A percentile compares a stretch with the other conserved stretches of the same genome.
Evolutionary conservation across 75 land plant species (phyloP).

Genomic region (Cryptomeria japonica): DNA sequence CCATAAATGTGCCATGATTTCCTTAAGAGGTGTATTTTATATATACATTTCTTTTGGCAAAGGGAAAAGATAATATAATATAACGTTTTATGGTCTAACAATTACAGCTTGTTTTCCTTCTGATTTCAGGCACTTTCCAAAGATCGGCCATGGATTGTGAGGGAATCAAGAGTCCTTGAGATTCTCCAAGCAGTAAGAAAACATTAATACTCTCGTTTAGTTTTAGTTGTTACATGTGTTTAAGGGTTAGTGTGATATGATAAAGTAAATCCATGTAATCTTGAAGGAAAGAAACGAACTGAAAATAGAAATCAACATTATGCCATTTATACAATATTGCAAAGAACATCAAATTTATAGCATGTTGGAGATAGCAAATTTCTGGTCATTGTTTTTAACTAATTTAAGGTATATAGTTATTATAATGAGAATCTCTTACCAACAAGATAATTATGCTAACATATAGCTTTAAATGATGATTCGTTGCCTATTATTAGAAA

Average conservation of each 20-base stretch:
- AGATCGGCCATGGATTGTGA: slow-evolving; percentile 28
- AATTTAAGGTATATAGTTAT: background rate
- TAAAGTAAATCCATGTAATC: background rate
- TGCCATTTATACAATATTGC: background rate
- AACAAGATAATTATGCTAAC: background rate
- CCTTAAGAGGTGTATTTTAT: background rate
- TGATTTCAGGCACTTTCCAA: slow-evolving; percentile 25
- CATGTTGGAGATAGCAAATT: background rate
- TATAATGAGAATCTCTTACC: background rate
- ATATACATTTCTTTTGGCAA: background rate
- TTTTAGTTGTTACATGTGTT: background rate
- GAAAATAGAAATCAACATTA: background rate
- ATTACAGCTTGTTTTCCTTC: background rate
- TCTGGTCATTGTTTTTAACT: background rate
- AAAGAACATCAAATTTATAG: background rate
- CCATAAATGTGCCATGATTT: background rate
- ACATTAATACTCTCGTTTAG: background rate
- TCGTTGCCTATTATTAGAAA: background rate
- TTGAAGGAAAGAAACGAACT: background rate
- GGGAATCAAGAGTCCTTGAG: slow-evolving; percentile 20
- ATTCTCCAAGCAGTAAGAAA: slow-evolving; percentile 29
- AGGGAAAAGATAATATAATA: background rate
- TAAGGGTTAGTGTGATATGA: background rate
- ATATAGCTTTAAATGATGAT: background rate
- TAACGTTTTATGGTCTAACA: background rate